A percentile compares a stretch with the other conserved stretches of the same genome.
Conservation (phyloP, 495 filamentous ascomycete genomes). For the Penicillium macrosclerotiorum region DNA sequence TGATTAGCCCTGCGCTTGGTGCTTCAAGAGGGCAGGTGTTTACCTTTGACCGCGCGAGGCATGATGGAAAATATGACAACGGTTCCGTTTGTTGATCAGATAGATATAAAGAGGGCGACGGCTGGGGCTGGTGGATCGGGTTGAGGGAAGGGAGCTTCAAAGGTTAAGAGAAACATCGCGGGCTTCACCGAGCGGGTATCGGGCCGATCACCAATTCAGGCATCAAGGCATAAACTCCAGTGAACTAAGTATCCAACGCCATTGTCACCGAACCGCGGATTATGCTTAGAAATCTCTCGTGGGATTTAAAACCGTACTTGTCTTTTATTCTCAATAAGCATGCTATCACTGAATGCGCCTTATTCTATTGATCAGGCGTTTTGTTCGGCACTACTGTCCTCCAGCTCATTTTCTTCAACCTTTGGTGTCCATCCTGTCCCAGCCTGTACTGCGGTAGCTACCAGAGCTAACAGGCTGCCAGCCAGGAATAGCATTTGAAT, state of each 20-base stretch:
- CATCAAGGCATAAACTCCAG: neutral
- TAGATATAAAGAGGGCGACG: neutral
- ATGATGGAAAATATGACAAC: conserved; percentile 22
- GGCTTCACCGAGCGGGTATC: neutral
- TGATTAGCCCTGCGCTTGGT: neutral
- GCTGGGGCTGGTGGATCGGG: neutral
- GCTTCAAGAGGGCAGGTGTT: neutral
- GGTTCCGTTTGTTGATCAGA: neutral
- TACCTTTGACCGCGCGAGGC: conserved; percentile 51
- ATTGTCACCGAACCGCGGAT: neutral
- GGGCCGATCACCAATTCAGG: neutral
- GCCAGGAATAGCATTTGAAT: conserved; percentile 57
- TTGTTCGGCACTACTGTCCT: too few species aligned
- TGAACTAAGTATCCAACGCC: too few species aligned
- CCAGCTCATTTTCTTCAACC: conserved; percentile 4
- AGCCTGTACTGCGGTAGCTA: conserved; percentile 60
- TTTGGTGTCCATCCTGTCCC: conserved; percentile 61
- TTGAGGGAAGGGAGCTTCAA: neutral
- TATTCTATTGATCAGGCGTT: too few species aligned
- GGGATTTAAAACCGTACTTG: too few species aligned
- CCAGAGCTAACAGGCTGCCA: conserved; percentile 51
- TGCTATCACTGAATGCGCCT: too few species aligned
- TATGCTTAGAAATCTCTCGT: neutral
- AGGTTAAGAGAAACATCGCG: neutral
- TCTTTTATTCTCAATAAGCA: too few species aligned